Percentiles rank a stretch among this genome's conserved stretches.
phyloP scores from a whole-genome alignment of 2,329 filamentous ascomycete species.

The Sordariomycetes sp. region DNA sequence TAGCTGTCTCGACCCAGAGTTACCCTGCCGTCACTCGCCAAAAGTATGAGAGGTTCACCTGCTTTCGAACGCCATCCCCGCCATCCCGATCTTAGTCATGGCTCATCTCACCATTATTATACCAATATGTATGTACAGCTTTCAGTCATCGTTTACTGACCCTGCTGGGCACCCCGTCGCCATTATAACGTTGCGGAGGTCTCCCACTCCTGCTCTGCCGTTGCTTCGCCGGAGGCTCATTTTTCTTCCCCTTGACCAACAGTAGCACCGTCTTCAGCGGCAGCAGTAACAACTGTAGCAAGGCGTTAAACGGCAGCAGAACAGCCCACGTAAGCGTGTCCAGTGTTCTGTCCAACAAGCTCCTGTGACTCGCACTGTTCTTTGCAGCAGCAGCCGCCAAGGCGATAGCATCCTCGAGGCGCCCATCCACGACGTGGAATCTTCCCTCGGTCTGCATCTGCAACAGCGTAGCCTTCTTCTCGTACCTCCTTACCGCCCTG shows the following conservation, averaged over 20 bases:
- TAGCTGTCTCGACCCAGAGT: too few species aligned
- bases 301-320: conserved; percentile 31
- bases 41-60: too few species aligned
- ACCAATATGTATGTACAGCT: too few species aligned
- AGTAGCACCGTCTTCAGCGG: conserved; percentile 29
- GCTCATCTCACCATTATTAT: too few species aligned
- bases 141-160: conserved; percentile 9
- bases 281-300: conserved; percentile 28
- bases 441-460: conserved; percentile 68
- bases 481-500: conserved; percentile 80
- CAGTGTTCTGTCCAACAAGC: conserved; percentile 25
- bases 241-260: conserved; percentile 21
- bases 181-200: conserved; percentile 17
- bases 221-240: conserved; percentile 17
- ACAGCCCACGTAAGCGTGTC: conserved; percentile 11
- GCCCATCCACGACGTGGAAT: conserved; percentile 60
- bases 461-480: conserved; percentile 74
- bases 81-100: too few species aligned
- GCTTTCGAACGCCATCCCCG: too few species aligned
- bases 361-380: conserved; percentile 28
- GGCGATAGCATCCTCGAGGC: conserved; percentile 68
- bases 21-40: too few species aligned
- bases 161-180: conserved; percentile 24
- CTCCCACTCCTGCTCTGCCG: background rate
- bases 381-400: conserved; percentile 69